Evolutionary conservation across 2,329 filamentous ascomycete species (phyloP), one percentile per base, ranked within the genome.

Genomic region (Rutstroemia sp.): DNA sequence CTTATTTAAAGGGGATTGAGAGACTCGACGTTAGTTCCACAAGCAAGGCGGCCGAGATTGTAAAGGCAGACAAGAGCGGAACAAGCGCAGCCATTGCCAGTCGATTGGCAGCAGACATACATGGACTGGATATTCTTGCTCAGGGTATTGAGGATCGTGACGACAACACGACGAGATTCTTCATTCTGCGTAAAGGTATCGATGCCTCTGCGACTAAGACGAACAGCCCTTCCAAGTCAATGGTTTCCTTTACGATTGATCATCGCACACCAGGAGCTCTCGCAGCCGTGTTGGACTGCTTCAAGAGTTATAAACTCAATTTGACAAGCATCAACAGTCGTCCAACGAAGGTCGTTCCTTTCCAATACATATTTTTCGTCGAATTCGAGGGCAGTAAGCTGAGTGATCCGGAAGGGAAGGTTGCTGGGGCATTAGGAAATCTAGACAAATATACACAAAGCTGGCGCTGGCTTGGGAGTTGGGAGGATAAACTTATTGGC

Each of bases 331-430:
- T 97, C 71, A 92, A 91, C 69, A 91, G 88, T 62, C 75, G 92
- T 61, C 92, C 92, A 5, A 91, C 88, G 65, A 80, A 88, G 56
- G 75, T 80, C 41, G 74, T 76, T 63, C 83, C 87, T 19, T 97
- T 95, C 82, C 85, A 95, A 70, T 97, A 97, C 73, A 81, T 96
- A 39, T 96, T 97, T 74, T 92, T 97, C 69, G 85, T 96, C 30
- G 92, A 97, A 75, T 91, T 95, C 65, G 81, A 87, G 69, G 86
- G 87, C 1, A 79, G 82, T 69, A 74, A 73, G 62, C 65, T 70
- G 56, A 70, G 73, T 49, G 82, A 82, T 64, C 75, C 76, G 2
- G 76, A 79, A 52, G 79, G 77, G 3, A 75, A 77, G 59, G 85
- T 91, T 16, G 77, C 80, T 58, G 72, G 72, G 21, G 86, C 83